Percentiles rank a stretch among this genome's conserved stretches.
These are phyloP conservation scores for Cutaneotrichosporon cutaneum DNA, from an alignment of 1,284 basidiomycete genomes.

Conservation along the genomic window DNA sequence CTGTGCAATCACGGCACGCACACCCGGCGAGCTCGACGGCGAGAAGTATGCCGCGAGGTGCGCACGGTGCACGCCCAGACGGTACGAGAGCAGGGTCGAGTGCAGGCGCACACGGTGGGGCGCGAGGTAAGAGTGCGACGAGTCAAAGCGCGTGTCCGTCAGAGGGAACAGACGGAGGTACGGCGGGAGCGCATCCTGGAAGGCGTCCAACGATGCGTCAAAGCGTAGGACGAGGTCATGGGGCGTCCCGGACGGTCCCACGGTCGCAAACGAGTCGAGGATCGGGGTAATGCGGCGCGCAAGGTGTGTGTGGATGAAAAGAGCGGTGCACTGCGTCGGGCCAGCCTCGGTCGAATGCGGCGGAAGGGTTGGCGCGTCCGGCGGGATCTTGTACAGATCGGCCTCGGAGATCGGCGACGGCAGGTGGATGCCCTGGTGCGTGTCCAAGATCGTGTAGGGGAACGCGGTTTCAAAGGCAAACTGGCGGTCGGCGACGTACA, in stretches of 20 bases:
- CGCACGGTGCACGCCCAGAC: conserved; percentile 41
- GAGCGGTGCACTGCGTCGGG: conserved; percentile 41
- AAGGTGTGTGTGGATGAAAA: conserved; percentile 47
- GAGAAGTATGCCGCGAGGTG: conserved; percentile 39
- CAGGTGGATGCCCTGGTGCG: conserved; percentile 43
- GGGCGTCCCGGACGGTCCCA: conserved; percentile 37
- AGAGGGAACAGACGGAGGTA: conserved; percentile 45
- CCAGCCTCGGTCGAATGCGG: conserved; percentile 37
- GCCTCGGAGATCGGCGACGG: conserved; percentile 46
- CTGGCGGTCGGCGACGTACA: conserved; percentile 45
- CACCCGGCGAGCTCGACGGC: conserved; percentile 29
- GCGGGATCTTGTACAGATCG: conserved; percentile 40
- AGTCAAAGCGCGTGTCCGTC: conserved; percentile 43
- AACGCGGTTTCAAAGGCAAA: conserved; percentile 44
- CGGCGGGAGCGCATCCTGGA: conserved; percentile 46
- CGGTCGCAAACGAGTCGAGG: conserved; percentile 44
- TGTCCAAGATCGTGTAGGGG: conserved; percentile 48
- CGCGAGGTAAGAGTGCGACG: conserved; percentile 38
- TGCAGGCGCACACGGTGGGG: conserved; percentile 45
- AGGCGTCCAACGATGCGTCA: conserved; percentile 41
- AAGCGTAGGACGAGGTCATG: conserved; percentile 42
- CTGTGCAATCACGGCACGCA: conserved; percentile 36
- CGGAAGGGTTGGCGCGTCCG: conserved; percentile 34
- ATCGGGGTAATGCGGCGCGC: conserved; percentile 42
- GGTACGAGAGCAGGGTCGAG: conserved; percentile 38